phyloP scores from a whole-genome alignment of 2,329 filamentous ascomycete genomes.

The Anisogramma anomala region DNA sequence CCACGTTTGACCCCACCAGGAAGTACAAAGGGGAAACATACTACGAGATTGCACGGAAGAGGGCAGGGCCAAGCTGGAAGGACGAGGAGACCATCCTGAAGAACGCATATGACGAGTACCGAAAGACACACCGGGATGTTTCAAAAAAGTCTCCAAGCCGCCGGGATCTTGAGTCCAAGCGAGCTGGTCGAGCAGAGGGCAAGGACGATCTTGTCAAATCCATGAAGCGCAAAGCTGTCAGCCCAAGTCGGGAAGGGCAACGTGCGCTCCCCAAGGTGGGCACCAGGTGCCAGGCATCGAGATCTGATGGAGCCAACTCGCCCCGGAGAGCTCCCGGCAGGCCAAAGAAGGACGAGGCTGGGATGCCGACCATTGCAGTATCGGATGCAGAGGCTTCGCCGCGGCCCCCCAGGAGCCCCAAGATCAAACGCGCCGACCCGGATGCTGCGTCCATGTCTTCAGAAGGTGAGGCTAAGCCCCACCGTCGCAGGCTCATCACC shows the following conservation, averaged over 20 bases:
- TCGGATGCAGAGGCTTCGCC: conserved; percentile 45
- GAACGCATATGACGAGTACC: conserved; percentile 57
- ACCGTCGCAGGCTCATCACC: conserved; percentile 45
- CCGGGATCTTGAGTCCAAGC: conserved; percentile 31
- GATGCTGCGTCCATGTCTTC: conserved; percentile 42
- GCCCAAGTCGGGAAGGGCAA: conserved; percentile 37
- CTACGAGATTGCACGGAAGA: conserved; percentile 71
- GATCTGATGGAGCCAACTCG: conserved; percentile 35
- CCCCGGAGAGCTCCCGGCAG: conserved; percentile 42
- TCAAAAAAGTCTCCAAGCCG: conserved; percentile 41
- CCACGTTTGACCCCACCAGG: conserved; percentile 70
- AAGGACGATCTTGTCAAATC: conserved; percentile 31
- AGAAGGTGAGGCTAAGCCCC: conserved; percentile 48
- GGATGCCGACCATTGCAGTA: conserved; percentile 32
- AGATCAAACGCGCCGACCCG: conserved; percentile 41
- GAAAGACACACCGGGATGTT: conserved; percentile 37
- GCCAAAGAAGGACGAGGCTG: conserved; percentile 43
- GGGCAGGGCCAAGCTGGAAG: conserved; percentile 79
- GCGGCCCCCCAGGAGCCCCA: conserved; percentile 35
- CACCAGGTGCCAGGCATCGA: conserved; percentile 30
- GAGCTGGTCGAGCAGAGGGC: conserved; percentile 30
- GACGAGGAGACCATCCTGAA: conserved; percentile 76
- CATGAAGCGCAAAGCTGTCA: conserved; percentile 37
- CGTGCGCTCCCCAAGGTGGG: conserved; percentile 28
- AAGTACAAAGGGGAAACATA: conserved; percentile 70